These are phyloP conservation scores for Chlamydomonas eustigma DNA, from an alignment of 139 green algal species.

Conservation along the genomic window DNA sequence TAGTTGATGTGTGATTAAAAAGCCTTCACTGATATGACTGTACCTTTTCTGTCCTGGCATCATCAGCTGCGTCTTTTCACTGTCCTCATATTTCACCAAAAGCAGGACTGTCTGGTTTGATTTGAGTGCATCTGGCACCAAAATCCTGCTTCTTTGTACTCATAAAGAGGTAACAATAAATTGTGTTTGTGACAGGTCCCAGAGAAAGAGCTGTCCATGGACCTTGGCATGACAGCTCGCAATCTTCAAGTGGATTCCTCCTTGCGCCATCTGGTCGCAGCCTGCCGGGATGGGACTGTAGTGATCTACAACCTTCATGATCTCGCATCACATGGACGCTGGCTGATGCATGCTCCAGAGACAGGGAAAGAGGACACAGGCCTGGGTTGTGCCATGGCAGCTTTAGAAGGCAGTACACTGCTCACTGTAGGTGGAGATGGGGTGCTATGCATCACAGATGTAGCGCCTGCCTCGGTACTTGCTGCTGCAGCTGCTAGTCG, in stretches of 20 bases:
- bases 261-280: slow-evolving; percentile 9
- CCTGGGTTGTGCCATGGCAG: not conserved
- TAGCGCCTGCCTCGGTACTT: not conserved
- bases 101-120: too few species aligned
- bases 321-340: slow-evolving; percentile 7
- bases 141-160: too few species aligned
- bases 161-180: too few species aligned
- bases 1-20: too few species aligned
- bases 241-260: not conserved
- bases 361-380: not conserved
- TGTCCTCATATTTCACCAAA: too few species aligned
- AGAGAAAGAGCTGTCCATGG: not conserved
- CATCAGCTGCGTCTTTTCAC: too few species aligned
- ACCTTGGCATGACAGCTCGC: not conserved
- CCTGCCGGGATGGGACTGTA: slow-evolving; percentile 12
- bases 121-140: too few species aligned
- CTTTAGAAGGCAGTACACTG: not conserved
- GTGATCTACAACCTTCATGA: slow-evolving; percentile 22
- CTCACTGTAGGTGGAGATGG: not conserved
- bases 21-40: too few species aligned
- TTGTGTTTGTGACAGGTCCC: not conserved
- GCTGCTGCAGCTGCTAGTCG: too few species aligned
- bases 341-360: not conserved
- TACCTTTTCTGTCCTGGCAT: too few species aligned
- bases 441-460: not conserved